Evolutionary conservation across 2,329 filamentous ascomycete genomes (phyloP), one percentile per base, ranked within the genome.

Genomic region (Aspergillus nomiae): DNA sequence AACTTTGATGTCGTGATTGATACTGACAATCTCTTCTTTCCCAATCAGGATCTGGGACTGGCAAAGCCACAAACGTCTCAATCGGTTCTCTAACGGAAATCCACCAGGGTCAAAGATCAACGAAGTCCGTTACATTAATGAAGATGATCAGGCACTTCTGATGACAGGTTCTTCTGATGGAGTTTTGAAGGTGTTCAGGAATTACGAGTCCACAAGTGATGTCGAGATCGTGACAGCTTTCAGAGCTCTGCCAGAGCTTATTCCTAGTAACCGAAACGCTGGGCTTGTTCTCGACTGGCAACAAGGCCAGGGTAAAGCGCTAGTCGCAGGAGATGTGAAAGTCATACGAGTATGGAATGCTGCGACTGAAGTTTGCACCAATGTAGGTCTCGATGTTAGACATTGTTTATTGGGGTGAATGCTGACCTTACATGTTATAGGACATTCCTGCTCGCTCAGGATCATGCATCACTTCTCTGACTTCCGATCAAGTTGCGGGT

Each of bases 201-300:
- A 95, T 74, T 99, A 99, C 76, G 93, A 97, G 70, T 88, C 87
- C 26, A 85, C 89, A 54, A 85, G 85, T 66, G 85, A 89, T 58
- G 89, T 95, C 32, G 91, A 96, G 78, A 86, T 99, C 34, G 93
- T 96, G 3, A 93, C 94, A 0, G 87, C 92, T 21, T 98, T 96
- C 88, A 89, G 95, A 54, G 95, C 95, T 5, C 81, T 99, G 63
- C 96, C 92, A 14, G 92, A 99, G 78, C 90, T 98, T 75, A 91
- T 98, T 7, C 92, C 94, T 4, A 96, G 92, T 76, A 97, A 94
- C 72, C 90, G 94, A 73, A 96, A 97, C 76, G 94, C 94, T 1
- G 95, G 95, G 26, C 90, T 99, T 79, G 94, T 98, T 30, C 96
- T 98, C 75, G 94, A 99, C 77, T 99, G 95, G 95, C 94, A 98